phyloP scores from a whole-genome alignment of 2,329 filamentous ascomycete species.

The Arthroderma sp. region DNA sequence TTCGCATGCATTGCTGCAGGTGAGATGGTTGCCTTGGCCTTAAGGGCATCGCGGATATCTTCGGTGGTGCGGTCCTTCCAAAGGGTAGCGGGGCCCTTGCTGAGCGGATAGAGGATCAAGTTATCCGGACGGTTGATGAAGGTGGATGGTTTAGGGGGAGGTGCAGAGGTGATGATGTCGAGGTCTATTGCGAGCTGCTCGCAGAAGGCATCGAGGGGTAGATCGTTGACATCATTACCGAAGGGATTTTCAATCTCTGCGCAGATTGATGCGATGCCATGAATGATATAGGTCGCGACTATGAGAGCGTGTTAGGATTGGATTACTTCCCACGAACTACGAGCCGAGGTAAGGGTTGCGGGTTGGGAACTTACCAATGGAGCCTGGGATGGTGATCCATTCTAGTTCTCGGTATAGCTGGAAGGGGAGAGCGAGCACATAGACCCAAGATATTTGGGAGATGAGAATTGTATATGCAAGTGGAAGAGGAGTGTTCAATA shows the following conservation, averaged over 20 bases:
- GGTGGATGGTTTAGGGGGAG: constrained; percentile 37
- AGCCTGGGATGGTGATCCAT: constrained; percentile 69
- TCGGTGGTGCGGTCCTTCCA: constrained; percentile 38
- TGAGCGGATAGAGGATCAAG: constrained; percentile 45
- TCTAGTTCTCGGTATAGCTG: constrained; percentile 52
- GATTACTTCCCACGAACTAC: background rate
- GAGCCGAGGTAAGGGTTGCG: background rate
- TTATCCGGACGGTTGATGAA: constrained; percentile 40
- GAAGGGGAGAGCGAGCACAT: constrained; percentile 68
- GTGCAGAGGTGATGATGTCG: constrained; percentile 54
- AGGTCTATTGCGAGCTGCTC: constrained; percentile 60
- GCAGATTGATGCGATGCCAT: constrained; percentile 62
- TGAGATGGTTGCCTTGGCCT: constrained; percentile 20
- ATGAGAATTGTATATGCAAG: constrained; percentile 75
- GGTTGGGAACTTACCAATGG: constrained; percentile 34
- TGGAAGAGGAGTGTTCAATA: constrained; percentile 69
- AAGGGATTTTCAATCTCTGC: constrained; percentile 79
- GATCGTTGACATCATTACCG: constrained; percentile 69
- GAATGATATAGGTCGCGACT: constrained; percentile 65
- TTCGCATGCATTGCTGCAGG: constrained; percentile 2
- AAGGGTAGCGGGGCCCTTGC: constrained; percentile 33
- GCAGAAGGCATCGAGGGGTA: constrained; percentile 65
- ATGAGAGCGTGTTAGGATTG: background rate
- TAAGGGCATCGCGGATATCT: constrained; percentile 33
- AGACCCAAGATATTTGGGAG: constrained; percentile 75